These are phyloP conservation scores for Xylaria sp. DNA, from an alignment of 2,329 filamentous ascomycete species.

Conservation along the genomic window DNA sequence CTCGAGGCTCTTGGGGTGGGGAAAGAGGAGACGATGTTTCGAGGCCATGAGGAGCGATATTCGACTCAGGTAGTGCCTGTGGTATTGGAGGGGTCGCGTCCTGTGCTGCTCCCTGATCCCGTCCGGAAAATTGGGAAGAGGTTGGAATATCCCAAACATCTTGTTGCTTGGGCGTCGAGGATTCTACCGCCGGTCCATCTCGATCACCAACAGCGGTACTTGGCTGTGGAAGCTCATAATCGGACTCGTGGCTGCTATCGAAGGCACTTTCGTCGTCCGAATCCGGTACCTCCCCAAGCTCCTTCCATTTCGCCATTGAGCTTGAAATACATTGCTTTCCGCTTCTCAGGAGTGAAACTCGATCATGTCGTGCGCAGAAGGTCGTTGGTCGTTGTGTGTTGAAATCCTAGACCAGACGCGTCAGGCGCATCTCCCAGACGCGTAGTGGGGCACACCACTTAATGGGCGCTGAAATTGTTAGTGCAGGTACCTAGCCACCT, in stretches of 20 bases:
- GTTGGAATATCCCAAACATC: slow-evolving; percentile 38
- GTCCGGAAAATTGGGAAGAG: slow-evolving; percentile 29
- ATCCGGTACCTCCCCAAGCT: slow-evolving; percentile 48
- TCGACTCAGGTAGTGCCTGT: not conserved
- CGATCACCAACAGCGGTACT: slow-evolving; percentile 2
- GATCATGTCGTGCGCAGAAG: slow-evolving; percentile 10
- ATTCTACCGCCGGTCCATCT: slow-evolving; percentile 3
- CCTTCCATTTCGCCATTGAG: slow-evolving; percentile 48
- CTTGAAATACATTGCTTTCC: slow-evolving; percentile 37
- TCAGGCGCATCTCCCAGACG: slow-evolving; percentile 22
- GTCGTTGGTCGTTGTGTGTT: slow-evolving; percentile 1
- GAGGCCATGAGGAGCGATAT: not conserved
- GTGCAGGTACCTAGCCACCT: not conserved
- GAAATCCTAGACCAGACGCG: slow-evolving; percentile 20
- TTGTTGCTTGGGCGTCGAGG: slow-evolving; percentile 1
- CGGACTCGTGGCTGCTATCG: slow-evolving; percentile 40
- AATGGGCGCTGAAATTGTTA: not conserved
- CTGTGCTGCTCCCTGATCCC: slow-evolving; percentile 31
- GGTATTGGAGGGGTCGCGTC: slow-evolving; percentile 32
- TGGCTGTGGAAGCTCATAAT: slow-evolving; percentile 21
- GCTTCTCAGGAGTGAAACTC: not conserved
- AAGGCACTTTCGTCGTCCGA: slow-evolving; percentile 46
- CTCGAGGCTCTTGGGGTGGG: slow-evolving; percentile 13
- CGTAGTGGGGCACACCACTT: slow-evolving; percentile 17
- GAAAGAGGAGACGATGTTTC: slow-evolving; percentile 19